These are phyloP conservation scores for Chimonanthus praecox DNA, from an alignment of 164 flowering plant genomes.

Conservation along the genomic window DNA sequence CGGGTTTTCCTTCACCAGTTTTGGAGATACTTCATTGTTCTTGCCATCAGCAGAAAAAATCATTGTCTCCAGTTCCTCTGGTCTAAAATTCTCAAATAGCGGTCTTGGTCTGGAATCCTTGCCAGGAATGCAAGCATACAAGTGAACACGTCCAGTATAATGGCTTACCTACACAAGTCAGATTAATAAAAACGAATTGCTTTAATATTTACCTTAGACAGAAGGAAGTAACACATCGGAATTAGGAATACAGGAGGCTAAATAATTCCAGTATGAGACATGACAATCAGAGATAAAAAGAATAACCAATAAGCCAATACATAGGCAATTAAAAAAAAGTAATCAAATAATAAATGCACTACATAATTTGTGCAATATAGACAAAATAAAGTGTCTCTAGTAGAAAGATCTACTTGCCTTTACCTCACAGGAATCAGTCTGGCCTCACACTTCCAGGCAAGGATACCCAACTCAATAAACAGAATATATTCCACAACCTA, in stretches of 20 bases:
- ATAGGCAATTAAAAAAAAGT: neutral
- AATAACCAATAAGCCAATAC: neutral
- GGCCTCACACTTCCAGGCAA: too few relatives aligned
- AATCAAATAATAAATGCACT: too few relatives aligned
- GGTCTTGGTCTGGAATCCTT: constrained; percentile 68
- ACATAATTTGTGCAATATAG: too few relatives aligned
- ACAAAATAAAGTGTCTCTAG: too few relatives aligned
- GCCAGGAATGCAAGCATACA: constrained; percentile 66
- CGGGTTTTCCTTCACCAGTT: constrained; percentile 33
- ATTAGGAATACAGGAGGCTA: neutral
- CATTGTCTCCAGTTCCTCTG: constrained; percentile 58
- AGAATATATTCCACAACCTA: too few relatives aligned
- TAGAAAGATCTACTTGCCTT: too few relatives aligned
- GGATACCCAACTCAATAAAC: too few relatives aligned
- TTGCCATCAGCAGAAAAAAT: constrained; percentile 15
- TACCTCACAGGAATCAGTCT: too few relatives aligned
- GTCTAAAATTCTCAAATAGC: constrained; percentile 64
- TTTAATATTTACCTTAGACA: neutral
- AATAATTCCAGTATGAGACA: neutral
- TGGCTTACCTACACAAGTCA: constrained; percentile 63
- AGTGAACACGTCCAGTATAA: constrained; percentile 80
- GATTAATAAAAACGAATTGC: neutral
- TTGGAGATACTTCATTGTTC: constrained; percentile 18
- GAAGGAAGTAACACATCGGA: neutral
- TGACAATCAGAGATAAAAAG: neutral